These are phyloP conservation scores for Ceratocystis albifundus DNA, from an alignment of 2,329 filamentous ascomycete species.

Conservation along the genomic window DNA sequence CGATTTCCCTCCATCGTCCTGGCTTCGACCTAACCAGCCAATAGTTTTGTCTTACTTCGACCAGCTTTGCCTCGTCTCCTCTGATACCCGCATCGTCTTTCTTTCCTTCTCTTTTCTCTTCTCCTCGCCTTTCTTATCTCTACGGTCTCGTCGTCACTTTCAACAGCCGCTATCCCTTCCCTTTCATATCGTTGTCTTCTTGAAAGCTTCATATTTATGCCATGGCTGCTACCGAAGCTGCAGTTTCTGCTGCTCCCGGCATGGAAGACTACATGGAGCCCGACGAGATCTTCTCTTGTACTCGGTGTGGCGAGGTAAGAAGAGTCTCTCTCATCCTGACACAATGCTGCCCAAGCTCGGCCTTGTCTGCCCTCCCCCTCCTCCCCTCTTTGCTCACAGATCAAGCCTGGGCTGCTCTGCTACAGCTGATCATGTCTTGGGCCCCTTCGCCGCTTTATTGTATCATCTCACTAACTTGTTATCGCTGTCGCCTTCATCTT, in stretches of 20 bases:
- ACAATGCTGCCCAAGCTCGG: conserved; percentile 7
- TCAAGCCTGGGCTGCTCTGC: too few relatives aligned
- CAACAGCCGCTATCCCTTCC: neutral
- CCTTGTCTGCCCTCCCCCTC: neutral
- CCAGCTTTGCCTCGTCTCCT: neutral
- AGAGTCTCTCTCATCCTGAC: conserved; percentile 22
- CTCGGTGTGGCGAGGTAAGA: conserved; percentile 79
- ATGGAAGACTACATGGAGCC: conserved; percentile 54
- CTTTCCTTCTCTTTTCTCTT: neutral
- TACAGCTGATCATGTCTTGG: too few relatives aligned
- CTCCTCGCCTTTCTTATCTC: neutral
- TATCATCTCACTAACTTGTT: neutral
- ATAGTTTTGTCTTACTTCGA: neutral
- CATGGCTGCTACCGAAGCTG: conserved; percentile 3
- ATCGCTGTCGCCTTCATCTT: conserved; percentile 13
- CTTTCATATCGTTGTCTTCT: neutral
- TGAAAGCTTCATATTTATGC: neutral
- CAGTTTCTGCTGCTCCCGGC: conserved; percentile 31
- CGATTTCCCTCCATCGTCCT: neutral
- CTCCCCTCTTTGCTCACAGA: neutral
- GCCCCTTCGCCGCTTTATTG: too few relatives aligned
- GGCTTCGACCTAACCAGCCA: neutral
- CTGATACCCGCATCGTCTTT: neutral
- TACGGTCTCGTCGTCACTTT: neutral
- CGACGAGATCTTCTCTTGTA: conserved; percentile 80